A percentile compares a stretch with the other conserved stretches of the same genome.
These are phyloP conservation scores for Saturnispora serradocipensis DNA, from an alignment of 805 yeast species.

Conservation along the genomic window DNA sequence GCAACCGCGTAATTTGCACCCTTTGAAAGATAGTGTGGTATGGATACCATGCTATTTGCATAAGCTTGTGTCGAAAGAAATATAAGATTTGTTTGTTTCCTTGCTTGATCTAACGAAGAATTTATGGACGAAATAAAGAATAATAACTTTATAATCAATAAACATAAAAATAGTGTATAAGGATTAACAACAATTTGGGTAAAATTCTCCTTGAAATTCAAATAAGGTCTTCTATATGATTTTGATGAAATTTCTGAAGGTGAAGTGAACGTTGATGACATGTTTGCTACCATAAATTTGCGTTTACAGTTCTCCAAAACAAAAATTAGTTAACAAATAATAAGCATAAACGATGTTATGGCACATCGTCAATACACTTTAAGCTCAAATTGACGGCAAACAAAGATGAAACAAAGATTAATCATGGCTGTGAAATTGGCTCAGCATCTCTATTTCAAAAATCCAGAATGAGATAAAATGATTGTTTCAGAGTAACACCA, in stretches of 20 bases:
- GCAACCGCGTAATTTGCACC: slow-evolving; percentile 46
- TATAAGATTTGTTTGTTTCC: slow-evolving; percentile 30
- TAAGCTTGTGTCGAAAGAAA: slow-evolving; percentile 41
- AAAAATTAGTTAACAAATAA: not conserved
- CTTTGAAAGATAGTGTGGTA: slow-evolving; percentile 49
- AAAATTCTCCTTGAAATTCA: slow-evolving; percentile 42
- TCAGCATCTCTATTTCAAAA: not conserved
- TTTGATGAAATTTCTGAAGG: slow-evolving; percentile 5
- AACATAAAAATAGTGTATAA: slow-evolving; percentile 44
- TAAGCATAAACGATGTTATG: not conserved
- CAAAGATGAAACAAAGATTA: not conserved
- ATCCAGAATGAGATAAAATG: not conserved
- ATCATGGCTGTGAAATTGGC: not conserved
- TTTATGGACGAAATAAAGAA: slow-evolving; percentile 44
- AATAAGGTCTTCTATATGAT: slow-evolving; percentile 29
- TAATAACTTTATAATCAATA: slow-evolving; percentile 51
- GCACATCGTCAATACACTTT: not conserved
- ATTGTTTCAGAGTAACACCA: not conserved
- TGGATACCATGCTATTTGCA: slow-evolving; percentile 27
- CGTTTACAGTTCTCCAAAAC: not conserved
- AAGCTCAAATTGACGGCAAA: not conserved
- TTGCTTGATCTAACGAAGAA: slow-evolving; percentile 33
- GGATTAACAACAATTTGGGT: slow-evolving; percentile 63
- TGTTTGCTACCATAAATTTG: not conserved
- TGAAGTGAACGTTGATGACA: slow-evolving; percentile 7